Base-by-base conservation (phyloP, 192 early-diverging fungal genomes). In the Pilaira anomala region DNA sequence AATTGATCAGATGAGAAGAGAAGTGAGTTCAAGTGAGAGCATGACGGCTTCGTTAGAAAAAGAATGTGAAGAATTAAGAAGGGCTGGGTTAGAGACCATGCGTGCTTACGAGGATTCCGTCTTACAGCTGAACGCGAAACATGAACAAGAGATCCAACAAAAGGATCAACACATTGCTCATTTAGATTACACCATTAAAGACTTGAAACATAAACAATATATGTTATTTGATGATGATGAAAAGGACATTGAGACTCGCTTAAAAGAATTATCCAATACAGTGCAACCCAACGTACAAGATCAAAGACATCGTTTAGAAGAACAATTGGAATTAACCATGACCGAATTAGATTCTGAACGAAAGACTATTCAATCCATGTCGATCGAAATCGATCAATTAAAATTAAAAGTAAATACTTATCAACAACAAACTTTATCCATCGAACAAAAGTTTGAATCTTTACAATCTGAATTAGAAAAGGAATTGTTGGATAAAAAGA, bases 41-140 rank as follows among this genome's bases (percentile, higher is more conserved):
- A 74, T 63, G 48, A 52, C 54, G 6, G 45, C 66, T 16, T 24
- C 69, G 0, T 45, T 80, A 1, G 71, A 76, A 39, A 58, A 63
- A 4, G 75, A 80, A 22, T 61, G 66, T 40, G 75, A 71, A 39
- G 68, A 71, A 13, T 41, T 80, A 29, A 65, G 73, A 49, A 71
- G 63, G 24, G 66, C 68, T 45, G 72, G 75, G 1, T 26, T 74
- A 24, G 78, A 80, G 21, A 66, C 78, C 1, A 69, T 80, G 19
- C 62, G 66, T 45, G 78, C 70, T 7, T 80, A 74, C 29, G 75
- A 80, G 45, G 48, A 58, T 6, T 76, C 71, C 0, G 60, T 78
- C 3, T 40, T 71, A 0, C 71, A 78, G 25, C 36, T 76, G 3
- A 74, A 77, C 52, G 53, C 68, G 8, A 56, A 80, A 24, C 36